phyloP scores from a whole-genome alignment of 2,329 filamentous ascomycete genomes.

The Dactylellina leptospora region DNA sequence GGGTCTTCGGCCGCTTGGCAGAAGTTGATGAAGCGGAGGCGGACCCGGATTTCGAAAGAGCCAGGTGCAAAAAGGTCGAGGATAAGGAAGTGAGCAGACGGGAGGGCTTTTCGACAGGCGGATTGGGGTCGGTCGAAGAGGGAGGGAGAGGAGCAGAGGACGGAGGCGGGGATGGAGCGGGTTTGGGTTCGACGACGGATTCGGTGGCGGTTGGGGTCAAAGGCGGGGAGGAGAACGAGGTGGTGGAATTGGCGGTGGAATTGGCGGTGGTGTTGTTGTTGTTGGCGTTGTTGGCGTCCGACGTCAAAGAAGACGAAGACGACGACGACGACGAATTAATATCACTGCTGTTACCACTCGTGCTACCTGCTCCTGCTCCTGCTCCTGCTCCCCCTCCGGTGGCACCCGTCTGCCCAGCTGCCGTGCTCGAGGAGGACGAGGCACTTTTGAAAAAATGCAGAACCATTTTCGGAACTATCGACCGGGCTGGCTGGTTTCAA shows the following conservation, averaged over 20 bases:
- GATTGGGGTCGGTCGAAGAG: background rate
- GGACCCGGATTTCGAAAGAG: conserved; percentile 30
- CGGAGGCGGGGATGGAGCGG: conserved; percentile 28
- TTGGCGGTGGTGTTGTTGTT: conserved; percentile 7
- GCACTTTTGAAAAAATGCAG: conserved; percentile 52
- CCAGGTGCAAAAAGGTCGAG: conserved; percentile 43
- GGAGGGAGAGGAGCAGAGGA: conserved; percentile 20
- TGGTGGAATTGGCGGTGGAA: conserved; percentile 27
- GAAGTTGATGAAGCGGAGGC: conserved; percentile 16
- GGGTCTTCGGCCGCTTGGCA: conserved; percentile 41
- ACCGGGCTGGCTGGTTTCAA: conserved; percentile 34
- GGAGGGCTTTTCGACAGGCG: conserved; percentile 21
- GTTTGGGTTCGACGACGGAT: conserved; percentile 36
- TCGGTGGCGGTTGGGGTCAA: conserved; percentile 52
- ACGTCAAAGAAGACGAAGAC: conserved; percentile 13
- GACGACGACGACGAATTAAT: background rate
- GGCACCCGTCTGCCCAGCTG: conserved; percentile 28
- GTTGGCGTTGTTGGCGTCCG: conserved; percentile 17
- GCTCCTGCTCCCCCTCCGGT: conserved; percentile 7
- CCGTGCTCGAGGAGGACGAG: conserved; percentile 35
- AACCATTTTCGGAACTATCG: conserved; percentile 51
- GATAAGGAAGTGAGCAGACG: conserved; percentile 41
- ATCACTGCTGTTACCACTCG: conserved; percentile 23
- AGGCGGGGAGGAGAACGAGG: conserved; percentile 51
- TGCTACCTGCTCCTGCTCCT: background rate